Base-by-base conservation (phyloP, 306 rosid species). In the Quillaja saponaria region DNA sequence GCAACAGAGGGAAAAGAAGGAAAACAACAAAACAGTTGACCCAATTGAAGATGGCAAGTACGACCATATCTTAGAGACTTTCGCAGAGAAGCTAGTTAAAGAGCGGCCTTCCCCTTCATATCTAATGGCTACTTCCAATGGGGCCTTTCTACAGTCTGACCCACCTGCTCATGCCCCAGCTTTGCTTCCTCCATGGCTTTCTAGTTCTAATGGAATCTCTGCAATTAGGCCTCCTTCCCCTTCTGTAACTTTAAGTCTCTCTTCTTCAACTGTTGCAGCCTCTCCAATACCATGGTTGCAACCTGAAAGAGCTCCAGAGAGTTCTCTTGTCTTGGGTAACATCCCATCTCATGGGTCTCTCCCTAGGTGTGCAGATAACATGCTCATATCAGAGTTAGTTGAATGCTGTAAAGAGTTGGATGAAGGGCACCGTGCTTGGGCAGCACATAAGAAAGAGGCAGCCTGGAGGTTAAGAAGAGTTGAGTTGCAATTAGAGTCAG, bases 391-490 rank as follows among this genome's bases (percentile, higher is more conserved):
- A 9, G 98, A 91, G 76, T 59, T 91, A 31, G 77, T 69, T 8
- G 96, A 88, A 16, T 91, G 95, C 73, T 86, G 95, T 34, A 83
- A 95, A 56, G 98, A 91, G 77, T 66, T 91, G 80, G 96, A 88
- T 8, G 98, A 91, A 67, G 90, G 87, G 55, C 90, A 91, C 51
- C 85, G 77, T 31, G 95, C 96, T 6, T 88, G 85, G 84, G 77
- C 87, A 5, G 83, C 88, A 0, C 98, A 91, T 55, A 88, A 87
- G 76, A 91, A 91, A 82, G 98, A 91, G 58, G 85, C 87, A 0
- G 75, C 88, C 0, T 91, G 98, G 98, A 78, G 95, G 67, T 78
- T 91, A 72, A 88, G 95, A 31, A 67, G 98, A 57, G 90, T 88
- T 54, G 98, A 91, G 78, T 38, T 88, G 83, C 98, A 91, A 73